Evolutionary conservation across 2,329 filamentous ascomycete genomes (phyloP), one percentile per base, ranked within the genome.

Genomic region (Parastagonospora avenae): DNA sequence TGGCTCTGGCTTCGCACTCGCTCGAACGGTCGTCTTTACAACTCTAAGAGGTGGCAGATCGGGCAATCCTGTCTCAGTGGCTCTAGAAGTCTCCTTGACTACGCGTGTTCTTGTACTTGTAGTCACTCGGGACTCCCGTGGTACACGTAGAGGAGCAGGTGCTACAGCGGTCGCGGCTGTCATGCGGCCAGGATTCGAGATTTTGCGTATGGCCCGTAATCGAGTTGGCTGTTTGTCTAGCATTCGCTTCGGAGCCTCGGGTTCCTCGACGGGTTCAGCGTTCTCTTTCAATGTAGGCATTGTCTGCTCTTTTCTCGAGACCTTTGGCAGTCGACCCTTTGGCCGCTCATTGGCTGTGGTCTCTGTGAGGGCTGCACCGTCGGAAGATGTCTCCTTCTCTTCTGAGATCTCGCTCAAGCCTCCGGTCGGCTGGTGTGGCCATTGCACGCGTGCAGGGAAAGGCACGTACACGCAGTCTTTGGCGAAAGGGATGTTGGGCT

Each of bases 401-500:
- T 77, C 66, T 37, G 66, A 64, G 41, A 76, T 79, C 47, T 75
- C 71, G 54, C 70, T 68, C 57, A 75, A 44, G 24, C 67, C 66
- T 46, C 66, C 65, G 16, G 60, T 62, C 42, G 56, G 51, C 37
- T 67, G 63, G 37, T 68, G 66, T 32, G 70, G 68, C 70, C 73
- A 75, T 47, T 72, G 70, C 9, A 66, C 67, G 8, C 71, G 70
- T 46, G 70, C 71, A 8, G 75, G 74, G 52, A 75, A 76, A n/a
- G 75, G 78, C 5, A 77, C 68, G 54, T 81, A 81, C 2, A 81
- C 78, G 4, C 72, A 73, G 35, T 79, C 78, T 31, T 73, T 71
- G 2, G 77, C 74, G 48, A 81, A 79, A 2, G 79, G 79, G 52
- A 81, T 77, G 19, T 74, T 76, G 1, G 79, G 79, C 49, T 77